Conservation (phyloP, 2,329 filamentous ascomycete species). For the Parastagonospora avenae region DNA sequence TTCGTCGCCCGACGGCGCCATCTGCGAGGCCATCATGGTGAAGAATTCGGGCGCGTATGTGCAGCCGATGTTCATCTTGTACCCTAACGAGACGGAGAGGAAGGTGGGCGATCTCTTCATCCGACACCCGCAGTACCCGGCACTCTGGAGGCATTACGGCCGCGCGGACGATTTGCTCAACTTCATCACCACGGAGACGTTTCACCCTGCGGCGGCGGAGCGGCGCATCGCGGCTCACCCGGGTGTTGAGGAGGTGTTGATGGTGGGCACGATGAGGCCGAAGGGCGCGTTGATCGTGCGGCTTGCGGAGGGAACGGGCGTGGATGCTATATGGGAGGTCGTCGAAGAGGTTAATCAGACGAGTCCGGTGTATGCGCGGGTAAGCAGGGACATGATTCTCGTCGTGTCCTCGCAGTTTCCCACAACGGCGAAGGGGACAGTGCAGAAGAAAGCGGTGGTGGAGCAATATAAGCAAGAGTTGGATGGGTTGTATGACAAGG, state of each 20-base stretch:
- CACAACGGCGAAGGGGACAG: constrained; percentile 54
- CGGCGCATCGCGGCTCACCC: constrained; percentile 27
- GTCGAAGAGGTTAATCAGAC: constrained; percentile 52
- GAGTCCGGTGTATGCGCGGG: constrained; percentile 49
- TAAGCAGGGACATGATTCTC: constrained; percentile 51
- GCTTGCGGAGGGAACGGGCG: constrained; percentile 22
- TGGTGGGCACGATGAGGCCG: constrained; percentile 38
- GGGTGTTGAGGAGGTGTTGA: constrained; percentile 34
- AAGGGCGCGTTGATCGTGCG: constrained; percentile 36
- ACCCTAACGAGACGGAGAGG: constrained; percentile 16
- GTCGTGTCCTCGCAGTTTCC: constrained; percentile 54
- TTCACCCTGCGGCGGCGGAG: constrained; percentile 27
- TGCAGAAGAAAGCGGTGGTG: constrained; percentile 50
- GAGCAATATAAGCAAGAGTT: constrained; percentile 42
- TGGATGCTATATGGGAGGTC: constrained; percentile 54
- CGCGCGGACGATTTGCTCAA: constrained; percentile 27
- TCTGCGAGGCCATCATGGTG: constrained; percentile 21
- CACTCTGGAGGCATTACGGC: constrained; percentile 22
- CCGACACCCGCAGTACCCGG: constrained; percentile 10
- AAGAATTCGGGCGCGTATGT: constrained; percentile 13
- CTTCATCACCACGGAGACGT: constrained; percentile 24
- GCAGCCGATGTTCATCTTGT: constrained; percentile 26
- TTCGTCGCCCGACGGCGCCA: not conserved
- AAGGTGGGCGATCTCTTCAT: constrained; percentile 22
- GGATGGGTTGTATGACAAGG: constrained; percentile 7